A percentile compares a stretch with the other conserved stretches of the same genome.
phyloP scores from a whole-genome alignment of 352 stramenopile genomes.

The Pythium phragmitis region DNA sequence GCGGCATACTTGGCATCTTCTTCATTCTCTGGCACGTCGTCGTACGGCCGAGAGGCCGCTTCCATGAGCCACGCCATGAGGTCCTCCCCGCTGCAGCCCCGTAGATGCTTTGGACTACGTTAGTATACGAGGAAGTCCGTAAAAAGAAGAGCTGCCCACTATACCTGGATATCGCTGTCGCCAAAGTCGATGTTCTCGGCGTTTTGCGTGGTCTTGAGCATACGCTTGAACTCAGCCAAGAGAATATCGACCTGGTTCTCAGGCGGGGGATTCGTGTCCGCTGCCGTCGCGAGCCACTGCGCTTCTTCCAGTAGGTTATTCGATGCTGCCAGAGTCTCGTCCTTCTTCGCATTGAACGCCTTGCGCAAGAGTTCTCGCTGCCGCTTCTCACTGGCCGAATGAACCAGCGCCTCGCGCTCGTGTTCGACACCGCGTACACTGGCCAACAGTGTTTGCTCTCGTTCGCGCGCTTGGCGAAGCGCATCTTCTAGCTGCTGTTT shows the following conservation, averaged over 20 bases:
- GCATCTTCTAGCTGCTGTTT: conserved; percentile 29
- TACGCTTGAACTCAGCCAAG: conserved; percentile 35
- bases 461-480: conserved; percentile 24
- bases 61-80: conserved; percentile 32
- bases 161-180: conserved; percentile 37
- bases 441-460: conserved; percentile 28
- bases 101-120: conserved; percentile 31
- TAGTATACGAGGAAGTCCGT: not conserved
- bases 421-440: conserved; percentile 32
- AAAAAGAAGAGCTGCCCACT: not conserved
- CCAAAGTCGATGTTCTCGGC: conserved; percentile 41
- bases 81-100: conserved; percentile 27
- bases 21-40: conserved; percentile 23
- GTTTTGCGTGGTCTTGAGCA: conserved; percentile 30
- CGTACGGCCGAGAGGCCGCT: conserved; percentile 5
- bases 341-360: conserved; percentile 30
- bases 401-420: conserved; percentile 19
- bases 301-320: conserved; percentile 9
- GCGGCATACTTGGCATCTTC: conserved; percentile 38
- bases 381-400: conserved; percentile 16
- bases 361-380: conserved; percentile 36
- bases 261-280: not conserved
- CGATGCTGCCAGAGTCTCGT: not conserved
- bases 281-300: conserved; percentile 1
- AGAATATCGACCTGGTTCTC: conserved; percentile 38